Evolutionary conservation across 1,139 yeast genomes (phyloP).

Genomic region (Yamadazyma triangularis): DNA sequence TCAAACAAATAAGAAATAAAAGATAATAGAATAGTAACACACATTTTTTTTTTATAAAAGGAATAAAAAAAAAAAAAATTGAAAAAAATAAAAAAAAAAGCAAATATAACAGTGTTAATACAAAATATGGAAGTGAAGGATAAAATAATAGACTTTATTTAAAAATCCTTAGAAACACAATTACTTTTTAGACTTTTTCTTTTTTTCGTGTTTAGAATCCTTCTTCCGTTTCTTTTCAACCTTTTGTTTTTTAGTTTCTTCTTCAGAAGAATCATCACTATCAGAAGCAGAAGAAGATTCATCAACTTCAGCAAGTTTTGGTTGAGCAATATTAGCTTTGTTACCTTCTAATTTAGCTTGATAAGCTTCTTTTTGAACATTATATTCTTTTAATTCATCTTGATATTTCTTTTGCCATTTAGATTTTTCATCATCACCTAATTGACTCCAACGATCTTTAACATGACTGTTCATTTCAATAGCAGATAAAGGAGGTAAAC

Average conservation of each 20-base stretch:
- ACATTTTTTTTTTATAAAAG: neutral
- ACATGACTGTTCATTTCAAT: slow-evolving; percentile 76
- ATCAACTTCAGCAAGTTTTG: slow-evolving; percentile 13
- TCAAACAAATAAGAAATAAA: no score
- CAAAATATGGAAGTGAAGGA: no score
- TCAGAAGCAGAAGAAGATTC: slow-evolving; percentile 8
- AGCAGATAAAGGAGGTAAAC: slow-evolving; percentile 61
- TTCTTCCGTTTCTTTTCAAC: slow-evolving; percentile 16
- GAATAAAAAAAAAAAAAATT: no score
- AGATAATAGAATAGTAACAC: slow-evolving; percentile 1
- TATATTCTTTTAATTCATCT: slow-evolving; percentile 60
- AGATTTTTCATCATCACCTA: slow-evolving; percentile 63
- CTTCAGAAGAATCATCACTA: slow-evolving; percentile 15
- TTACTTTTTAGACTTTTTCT: slow-evolving; percentile 15
- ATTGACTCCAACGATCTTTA: slow-evolving; percentile 71
- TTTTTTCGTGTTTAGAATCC: slow-evolving; percentile 16
- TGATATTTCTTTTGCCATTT: slow-evolving; percentile 75
- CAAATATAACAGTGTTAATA: neutral
- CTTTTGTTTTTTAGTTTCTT: slow-evolving; percentile 22
- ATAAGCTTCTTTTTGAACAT: slow-evolving; percentile 60
- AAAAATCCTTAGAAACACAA: no score
- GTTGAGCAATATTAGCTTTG: slow-evolving; percentile 3
- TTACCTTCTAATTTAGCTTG: slow-evolving; percentile 18
- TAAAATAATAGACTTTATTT: neutral
- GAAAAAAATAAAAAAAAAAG: neutral